Evolutionary conservation across 2,329 filamentous ascomycete genomes (phyloP).

Genomic region (Venturia aucupariae): DNA sequence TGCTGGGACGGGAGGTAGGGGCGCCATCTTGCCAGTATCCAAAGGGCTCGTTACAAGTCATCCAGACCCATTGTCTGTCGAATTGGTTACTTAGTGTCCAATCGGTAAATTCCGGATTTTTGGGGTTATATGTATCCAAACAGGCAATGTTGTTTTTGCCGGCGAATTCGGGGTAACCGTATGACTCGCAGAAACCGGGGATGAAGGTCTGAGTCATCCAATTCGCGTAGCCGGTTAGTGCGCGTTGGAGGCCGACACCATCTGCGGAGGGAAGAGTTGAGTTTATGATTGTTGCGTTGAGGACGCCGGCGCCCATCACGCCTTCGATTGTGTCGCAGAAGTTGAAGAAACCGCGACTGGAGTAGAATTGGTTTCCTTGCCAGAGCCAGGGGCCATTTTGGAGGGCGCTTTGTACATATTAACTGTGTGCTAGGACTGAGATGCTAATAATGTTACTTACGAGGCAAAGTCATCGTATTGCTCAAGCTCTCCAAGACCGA

Average conservation of each 20-base stretch:
- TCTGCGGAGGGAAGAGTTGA: conserved; percentile 27
- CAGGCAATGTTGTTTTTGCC: conserved; percentile 38
- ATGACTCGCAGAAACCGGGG: conserved; percentile 36
- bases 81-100: conserved; percentile 35
- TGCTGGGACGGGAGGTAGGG: conserved; percentile 34
- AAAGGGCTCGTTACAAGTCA: conserved; percentile 55
- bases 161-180: conserved; percentile 33
- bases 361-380: conserved; percentile 45
- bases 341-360: conserved; percentile 33
- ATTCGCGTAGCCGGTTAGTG: conserved; percentile 43
- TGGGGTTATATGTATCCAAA: conserved; percentile 44
- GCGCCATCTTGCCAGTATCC: conserved; percentile 49
- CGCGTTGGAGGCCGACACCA: conserved; percentile 46
- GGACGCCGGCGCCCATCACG: not conserved
- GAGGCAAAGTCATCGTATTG: conserved; percentile 46
- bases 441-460: conserved; percentile 17
- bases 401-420: conserved; percentile 31
- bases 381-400: conserved; percentile 49
- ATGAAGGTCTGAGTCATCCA: conserved; percentile 14
- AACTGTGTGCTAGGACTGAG: conserved; percentile 8
- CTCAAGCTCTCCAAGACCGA: conserved; percentile 42
- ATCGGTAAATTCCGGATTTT: conserved; percentile 44
- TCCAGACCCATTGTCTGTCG: conserved; percentile 51
- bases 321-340: conserved; percentile 35
- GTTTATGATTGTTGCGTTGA: not conserved